These are phyloP conservation scores for Psidium guajava DNA, from an alignment of 345 rosid species.

Conservation along the genomic window DNA sequence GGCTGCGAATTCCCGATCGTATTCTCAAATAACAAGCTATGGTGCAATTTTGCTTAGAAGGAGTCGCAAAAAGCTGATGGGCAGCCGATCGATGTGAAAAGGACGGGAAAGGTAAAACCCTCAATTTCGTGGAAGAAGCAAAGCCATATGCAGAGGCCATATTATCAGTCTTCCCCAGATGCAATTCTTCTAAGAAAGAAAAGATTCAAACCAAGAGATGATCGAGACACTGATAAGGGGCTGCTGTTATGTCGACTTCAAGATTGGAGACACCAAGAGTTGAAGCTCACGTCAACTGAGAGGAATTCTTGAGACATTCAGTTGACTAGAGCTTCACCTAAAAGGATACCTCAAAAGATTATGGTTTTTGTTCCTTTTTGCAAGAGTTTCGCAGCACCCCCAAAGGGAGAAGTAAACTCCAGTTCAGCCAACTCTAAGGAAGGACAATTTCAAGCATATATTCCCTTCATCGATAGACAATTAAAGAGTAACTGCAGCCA, in stretches of 20 bases:
- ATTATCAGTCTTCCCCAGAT: background rate
- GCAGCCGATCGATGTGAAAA: conserved; percentile 12
- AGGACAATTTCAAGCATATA: background rate
- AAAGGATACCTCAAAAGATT: background rate
- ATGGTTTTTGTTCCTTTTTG: background rate
- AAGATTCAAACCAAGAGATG: background rate
- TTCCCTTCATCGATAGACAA: background rate
- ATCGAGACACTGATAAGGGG: background rate
- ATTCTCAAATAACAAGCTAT: conserved; percentile 6
- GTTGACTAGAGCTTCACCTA: background rate
- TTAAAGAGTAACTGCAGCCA: background rate
- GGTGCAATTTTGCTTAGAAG: background rate
- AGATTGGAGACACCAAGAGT: background rate
- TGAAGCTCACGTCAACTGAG: background rate
- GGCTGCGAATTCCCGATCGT: conserved; percentile 15
- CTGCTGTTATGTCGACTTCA: background rate
- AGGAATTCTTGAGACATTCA: background rate
- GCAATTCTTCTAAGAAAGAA: background rate
- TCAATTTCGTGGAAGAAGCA: conserved; percentile 27
- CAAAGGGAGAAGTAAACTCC: background rate
- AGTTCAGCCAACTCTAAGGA: background rate
- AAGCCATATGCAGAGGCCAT: conserved; percentile 14
- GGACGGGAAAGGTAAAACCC: conserved; percentile 4
- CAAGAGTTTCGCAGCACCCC: background rate
- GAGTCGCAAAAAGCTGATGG: conserved; percentile 4